Conservation (phyloP, 148 eudicot species). For the Salicornia ramosissima region DNA sequence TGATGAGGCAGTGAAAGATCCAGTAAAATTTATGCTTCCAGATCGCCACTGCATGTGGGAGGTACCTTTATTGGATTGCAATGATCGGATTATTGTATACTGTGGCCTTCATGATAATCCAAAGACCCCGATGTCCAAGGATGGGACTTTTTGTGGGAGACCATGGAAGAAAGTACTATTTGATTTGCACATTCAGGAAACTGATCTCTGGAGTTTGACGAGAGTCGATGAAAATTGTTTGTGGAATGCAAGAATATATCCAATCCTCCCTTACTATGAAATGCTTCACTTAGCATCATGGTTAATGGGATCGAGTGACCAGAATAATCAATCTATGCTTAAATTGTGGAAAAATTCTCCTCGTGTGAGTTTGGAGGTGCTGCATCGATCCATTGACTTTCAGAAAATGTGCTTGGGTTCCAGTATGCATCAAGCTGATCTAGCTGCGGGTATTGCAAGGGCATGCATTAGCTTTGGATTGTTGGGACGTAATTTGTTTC, state of each 20-base stretch:
- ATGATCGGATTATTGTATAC: conserved; percentile 68
- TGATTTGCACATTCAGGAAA: conserved; percentile 68
- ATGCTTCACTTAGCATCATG: conserved; percentile 84
- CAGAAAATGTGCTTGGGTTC: conserved; percentile 75
- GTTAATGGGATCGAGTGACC: conserved; percentile 69
- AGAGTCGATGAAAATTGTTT: conserved; percentile 57
- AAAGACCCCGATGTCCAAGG: conserved; percentile 48
- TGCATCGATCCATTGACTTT: conserved; percentile 88
- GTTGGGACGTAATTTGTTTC: conserved; percentile 87
- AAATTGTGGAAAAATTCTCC: conserved; percentile 53
- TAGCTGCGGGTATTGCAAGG: conserved; percentile 74
- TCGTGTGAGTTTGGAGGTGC: conserved; percentile 81
- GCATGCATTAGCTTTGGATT: conserved; percentile 82
- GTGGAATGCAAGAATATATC: conserved; percentile 92
- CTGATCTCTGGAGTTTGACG: conserved; percentile 59
- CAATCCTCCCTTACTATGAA: conserved; percentile 64
- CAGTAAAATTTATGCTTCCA: conserved; percentile 76
- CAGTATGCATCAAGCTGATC: conserved; percentile 78
- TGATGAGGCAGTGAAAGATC: conserved; percentile 24
- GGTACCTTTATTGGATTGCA: conserved; percentile 77
- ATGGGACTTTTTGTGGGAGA: conserved; percentile 94
- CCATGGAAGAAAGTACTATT: conserved; percentile 79
- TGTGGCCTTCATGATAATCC: conserved; percentile 99
- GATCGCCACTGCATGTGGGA: conserved; percentile 99
- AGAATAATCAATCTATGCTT: conserved; percentile 38